Conservation (phyloP, 805 yeast genomes). For the Saturnispora besseyi region DNA sequence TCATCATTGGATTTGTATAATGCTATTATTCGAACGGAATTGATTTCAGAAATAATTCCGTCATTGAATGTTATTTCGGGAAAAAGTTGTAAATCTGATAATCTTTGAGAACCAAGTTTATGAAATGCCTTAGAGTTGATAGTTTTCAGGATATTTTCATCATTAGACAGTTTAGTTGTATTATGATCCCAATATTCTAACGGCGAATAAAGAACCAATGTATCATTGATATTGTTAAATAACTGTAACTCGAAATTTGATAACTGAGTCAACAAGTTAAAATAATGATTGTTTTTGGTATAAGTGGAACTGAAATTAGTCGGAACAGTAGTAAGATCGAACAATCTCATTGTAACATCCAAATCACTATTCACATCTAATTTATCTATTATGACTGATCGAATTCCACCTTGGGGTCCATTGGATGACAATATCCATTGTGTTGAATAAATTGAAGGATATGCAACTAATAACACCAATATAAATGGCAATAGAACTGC, state of each 20-base stretch:
- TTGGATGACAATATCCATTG: not conserved
- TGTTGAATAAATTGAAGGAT: slow-evolving; percentile 1
- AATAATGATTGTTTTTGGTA: not conserved
- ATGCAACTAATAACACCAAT: not conserved
- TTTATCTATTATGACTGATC: not conserved
- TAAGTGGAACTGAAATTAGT: not conserved
- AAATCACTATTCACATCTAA: too few relatives aligned
- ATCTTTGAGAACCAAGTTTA: not conserved
- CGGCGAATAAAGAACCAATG: slow-evolving; percentile 28
- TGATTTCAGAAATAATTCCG: slow-evolving; percentile 1
- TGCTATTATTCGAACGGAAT: not conserved
- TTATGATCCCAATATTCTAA: slow-evolving; percentile 36
- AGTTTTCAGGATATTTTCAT: slow-evolving; percentile 31
- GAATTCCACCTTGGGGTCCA: not conserved
- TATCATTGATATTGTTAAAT: slow-evolving; percentile 1
- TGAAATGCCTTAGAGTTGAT: slow-evolving; percentile 25
- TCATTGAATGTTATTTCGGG: not conserved
- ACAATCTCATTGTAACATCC: slow-evolving; percentile 3
- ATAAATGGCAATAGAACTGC: not conserved
- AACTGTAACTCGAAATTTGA: slow-evolving; percentile 2
- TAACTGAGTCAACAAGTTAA: not conserved
- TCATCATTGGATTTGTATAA: not conserved
- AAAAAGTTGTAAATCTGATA: not conserved
- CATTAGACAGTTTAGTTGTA: slow-evolving; percentile 21
- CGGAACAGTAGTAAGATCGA: not conserved